These are phyloP conservation scores for Populus pruinosa DNA, from an alignment of 345 rosid species.

Conservation along the genomic window DNA sequence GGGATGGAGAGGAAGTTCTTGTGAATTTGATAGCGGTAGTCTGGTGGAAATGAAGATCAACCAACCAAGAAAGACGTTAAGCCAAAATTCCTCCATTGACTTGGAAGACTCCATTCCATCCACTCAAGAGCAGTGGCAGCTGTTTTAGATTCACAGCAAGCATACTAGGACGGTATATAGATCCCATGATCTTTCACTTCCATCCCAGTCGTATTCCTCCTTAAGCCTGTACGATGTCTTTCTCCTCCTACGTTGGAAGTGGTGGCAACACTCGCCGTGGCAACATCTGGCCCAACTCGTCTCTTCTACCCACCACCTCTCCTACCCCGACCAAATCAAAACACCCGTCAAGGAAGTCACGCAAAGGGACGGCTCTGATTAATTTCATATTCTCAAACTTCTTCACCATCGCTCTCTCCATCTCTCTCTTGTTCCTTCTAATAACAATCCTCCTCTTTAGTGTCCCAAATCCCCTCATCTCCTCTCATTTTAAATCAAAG, in stretches of 20 bases:
- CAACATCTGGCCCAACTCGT: slow-evolving; percentile 45
- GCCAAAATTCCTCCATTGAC: background rate
- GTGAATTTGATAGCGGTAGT: too few relatives aligned
- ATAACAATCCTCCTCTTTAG: slow-evolving; percentile 69
- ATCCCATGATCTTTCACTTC: background rate
- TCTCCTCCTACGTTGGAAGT: slow-evolving; percentile 53
- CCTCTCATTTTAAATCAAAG: slow-evolving; percentile 49
- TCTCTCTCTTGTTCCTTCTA: slow-evolving; percentile 70
- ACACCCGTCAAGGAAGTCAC: slow-evolving; percentile 52
- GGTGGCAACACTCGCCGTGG: slow-evolving; percentile 58
- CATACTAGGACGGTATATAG: background rate
- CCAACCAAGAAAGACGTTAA: too few relatives aligned
- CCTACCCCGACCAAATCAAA: slow-evolving; percentile 47
- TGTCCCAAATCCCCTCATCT: slow-evolving; percentile 54
- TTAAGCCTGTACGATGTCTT: slow-evolving; percentile 42
- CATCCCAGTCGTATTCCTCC: background rate
- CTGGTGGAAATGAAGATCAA: too few relatives aligned
- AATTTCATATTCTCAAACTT: slow-evolving; percentile 70
- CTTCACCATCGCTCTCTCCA: slow-evolving; percentile 62
- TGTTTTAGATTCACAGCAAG: background rate
- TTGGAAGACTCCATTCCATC: background rate
- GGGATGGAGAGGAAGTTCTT: too few relatives aligned
- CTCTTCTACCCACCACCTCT: slow-evolving; percentile 42
- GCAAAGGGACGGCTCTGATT: slow-evolving; percentile 54
- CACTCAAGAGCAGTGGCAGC: background rate